phyloP scores from a whole-genome alignment of 441 rosid species.

The Erodium moschatum region DNA sequence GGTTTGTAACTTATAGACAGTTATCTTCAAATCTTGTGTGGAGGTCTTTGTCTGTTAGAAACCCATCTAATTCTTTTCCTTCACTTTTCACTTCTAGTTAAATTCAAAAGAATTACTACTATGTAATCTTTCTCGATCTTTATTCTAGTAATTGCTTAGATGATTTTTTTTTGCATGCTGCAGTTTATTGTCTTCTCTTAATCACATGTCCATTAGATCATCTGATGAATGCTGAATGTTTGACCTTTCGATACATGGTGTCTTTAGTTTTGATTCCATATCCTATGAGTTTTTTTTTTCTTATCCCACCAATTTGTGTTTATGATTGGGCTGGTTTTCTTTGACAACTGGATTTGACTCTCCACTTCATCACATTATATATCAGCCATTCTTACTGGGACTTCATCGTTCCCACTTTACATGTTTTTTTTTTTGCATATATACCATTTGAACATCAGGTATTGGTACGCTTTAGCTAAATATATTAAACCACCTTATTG shows the following conservation, averaged over 20 bases:
- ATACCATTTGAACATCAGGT: no score
- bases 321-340: not conserved
- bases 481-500: not conserved
- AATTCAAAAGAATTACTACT: not conserved
- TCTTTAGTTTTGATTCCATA: not conserved
- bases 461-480: not conserved
- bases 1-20: not conserved
- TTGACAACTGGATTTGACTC: not conserved
- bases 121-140: not conserved
- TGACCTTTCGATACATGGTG: not conserved
- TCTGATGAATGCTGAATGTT: not conserved
- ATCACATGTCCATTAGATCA: not conserved
- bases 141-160: not conserved
- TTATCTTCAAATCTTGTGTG: not conserved
- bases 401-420: no score
- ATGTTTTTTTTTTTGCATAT: no score
- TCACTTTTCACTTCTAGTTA: not conserved
- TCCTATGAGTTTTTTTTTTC: not conserved
- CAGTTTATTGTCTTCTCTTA: not conserved
- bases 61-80: not conserved
- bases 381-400: no score
- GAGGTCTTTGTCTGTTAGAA: not conserved
- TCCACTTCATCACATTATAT: not conserved
- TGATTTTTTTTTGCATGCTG: not conserved
- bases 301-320: not conserved